Evolutionary conservation across 1,284 basidiomycete species (phyloP), one percentile per base, ranked within the genome.

Genomic region (Puccinia polysora): DNA sequence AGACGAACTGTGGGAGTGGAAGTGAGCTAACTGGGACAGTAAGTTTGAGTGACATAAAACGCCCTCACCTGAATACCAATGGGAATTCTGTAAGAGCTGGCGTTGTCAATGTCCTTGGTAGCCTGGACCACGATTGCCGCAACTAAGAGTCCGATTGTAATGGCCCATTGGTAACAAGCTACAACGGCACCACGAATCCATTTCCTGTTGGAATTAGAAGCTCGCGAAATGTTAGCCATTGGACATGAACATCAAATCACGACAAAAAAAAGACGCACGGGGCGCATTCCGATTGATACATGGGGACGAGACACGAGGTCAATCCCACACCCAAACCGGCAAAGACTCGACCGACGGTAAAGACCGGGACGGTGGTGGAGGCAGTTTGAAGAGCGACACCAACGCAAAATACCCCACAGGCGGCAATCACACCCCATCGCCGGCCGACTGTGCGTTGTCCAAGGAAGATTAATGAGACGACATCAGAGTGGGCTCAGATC

Each of bases 161-260:
- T 79, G 40, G 76, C 76, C 78, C 77, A 79, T 73, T 79, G 78
- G 75, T 79, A 79, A 55, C 76, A 76, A 45, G 77, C 75, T 49
- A 79, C 78, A 23, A 79, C 76, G 73, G 77, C 77, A 71, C 78
- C 78, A 68, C 78, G 77, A 74, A 78, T 77, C 78, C 78, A 79
- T 59, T 77, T 75, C 36, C 69, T 70, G 28, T 12, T 32, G n/a
- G 2, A 25, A 53, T 25, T 18, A 32, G n/a, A 25, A 45, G 38
- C 14, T 38, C 25, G 6, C 10, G 25, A 34, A 2, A 47, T 40
- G 23, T 25, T n/a, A n/a, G n/a, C n/a, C n/a, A n/a, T n/a, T n/a
- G n/a, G n/a, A n/a, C n/a, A n/a, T n/a, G n/a, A n/a, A n/a, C n/a
- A n/a, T n/a, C 25, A n/a, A 23, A 56, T 28, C n/a, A n/a, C 8